Percentiles rank a stretch among this genome's conserved stretches.
These are phyloP conservation scores for Fusarium zealandicum DNA, from an alignment of 2,329 filamentous ascomycete genomes.

Conservation along the genomic window DNA sequence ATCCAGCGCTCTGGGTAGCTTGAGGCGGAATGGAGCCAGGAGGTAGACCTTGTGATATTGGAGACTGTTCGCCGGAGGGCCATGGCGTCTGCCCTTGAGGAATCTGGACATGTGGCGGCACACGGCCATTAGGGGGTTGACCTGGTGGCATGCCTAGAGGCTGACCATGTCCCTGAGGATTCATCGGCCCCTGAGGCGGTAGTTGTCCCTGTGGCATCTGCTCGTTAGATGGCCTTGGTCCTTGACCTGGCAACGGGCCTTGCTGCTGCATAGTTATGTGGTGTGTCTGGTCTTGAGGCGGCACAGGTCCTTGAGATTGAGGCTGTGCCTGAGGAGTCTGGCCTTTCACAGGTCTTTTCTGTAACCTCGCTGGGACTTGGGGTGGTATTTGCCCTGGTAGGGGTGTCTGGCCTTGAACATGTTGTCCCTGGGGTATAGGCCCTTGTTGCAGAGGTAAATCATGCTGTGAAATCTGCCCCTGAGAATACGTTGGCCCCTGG, in stretches of 20 bases:
- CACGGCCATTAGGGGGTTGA: conserved; percentile 14
- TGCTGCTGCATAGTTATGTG: neutral
- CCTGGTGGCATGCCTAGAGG: conserved; percentile 2
- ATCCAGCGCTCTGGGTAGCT: conserved; percentile 22
- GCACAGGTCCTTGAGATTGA: conserved; percentile 9
- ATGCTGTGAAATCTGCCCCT: neutral
- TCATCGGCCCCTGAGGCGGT: conserved; percentile 10
- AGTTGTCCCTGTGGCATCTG: neutral
- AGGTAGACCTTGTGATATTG: conserved; percentile 14
- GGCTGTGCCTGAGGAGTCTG: conserved; percentile 7
- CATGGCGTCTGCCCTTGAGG: conserved; percentile 26
- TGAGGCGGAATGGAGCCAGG: conserved; percentile 32
- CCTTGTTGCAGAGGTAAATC: conserved; percentile 8
- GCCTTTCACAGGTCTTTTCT: neutral
- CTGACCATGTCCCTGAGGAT: neutral
- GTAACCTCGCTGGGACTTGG: neutral
- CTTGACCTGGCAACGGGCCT: neutral
- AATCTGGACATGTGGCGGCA: conserved; percentile 31
- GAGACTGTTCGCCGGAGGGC: conserved; percentile 27
- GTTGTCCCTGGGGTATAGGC: conserved; percentile 8
- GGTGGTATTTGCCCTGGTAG: conserved; percentile 5
- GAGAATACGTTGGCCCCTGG: neutral
- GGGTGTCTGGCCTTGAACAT: conserved; percentile 6
- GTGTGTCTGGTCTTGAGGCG: neutral
- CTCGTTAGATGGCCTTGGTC: neutral